Base-by-base conservation (phyloP, 345 rosid species). In the Rhodomyrtus tomentosa region DNA sequence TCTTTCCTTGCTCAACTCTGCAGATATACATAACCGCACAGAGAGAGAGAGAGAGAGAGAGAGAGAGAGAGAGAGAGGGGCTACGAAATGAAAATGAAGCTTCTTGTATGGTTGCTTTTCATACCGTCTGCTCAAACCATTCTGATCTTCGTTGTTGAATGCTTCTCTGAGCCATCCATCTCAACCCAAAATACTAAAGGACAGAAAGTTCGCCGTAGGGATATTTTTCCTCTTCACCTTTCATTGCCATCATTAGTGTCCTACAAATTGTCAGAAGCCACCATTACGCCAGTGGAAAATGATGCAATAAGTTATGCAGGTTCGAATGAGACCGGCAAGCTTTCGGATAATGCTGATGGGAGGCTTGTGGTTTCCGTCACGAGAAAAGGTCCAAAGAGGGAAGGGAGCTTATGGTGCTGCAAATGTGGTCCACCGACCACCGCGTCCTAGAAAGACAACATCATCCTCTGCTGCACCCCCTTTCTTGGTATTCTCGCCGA, bases 371-470 rank as follows among this genome's bases (percentile, higher is more conserved):
- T 42, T 40, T 40, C 79, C 21, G 42, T 50, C 29, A 55, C 88
- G 12, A 82, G 38, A 9, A 90, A 81, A 56, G 85, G 82, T 11
- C 58, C 68, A 16, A 84, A 16, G 5, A 83, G 92, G 91, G 12
- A 89, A 84, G 84, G 90, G 90, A 49, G 68, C 81, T 68, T 73
- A 59, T 59, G 92, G 91, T 10, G 90, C 86, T 74, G 55, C 88
- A 48, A 89, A 86, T 82, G 7, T 13, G 10, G 83, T 36, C 40
- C 92, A 74, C 36, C 89, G 50, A 59, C 22, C 74, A 3, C 89
- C 83, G 21, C 81, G 32, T 24, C 55, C 55, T 12, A 24, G 9
- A 83, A 83, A 82, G 40, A 53, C 82, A 49, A 87, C 91, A 25
- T 16, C 82, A 2, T 27, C 86, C 27, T 48, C 82, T 27, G 52